Conservation (phyloP, 441 rosid species). For the Codiaeum variegatum region DNA sequence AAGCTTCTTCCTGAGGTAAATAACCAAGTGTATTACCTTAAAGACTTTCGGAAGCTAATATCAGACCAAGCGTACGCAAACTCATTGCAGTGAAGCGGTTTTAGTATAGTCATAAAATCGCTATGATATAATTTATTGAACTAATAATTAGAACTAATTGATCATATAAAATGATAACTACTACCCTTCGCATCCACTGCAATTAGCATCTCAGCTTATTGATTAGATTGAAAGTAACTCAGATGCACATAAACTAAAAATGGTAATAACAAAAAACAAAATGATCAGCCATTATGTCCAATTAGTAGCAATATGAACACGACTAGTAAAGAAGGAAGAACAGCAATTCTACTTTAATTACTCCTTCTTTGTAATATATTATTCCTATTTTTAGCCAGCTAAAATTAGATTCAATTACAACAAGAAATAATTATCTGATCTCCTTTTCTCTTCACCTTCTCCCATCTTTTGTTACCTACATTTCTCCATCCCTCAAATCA, state of each 20-base stretch:
- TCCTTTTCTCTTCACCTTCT: background rate
- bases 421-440: background rate
- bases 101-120: background rate
- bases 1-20: constrained; percentile 2
- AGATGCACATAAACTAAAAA: background rate
- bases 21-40: too few species aligned
- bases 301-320: background rate
- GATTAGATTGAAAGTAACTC: constrained; percentile 5
- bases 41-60: background rate
- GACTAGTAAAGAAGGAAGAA: background rate
- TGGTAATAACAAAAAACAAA: constrained; percentile 4
- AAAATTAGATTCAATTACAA: background rate
- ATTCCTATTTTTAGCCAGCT: background rate
- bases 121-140: background rate
- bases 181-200: background rate
- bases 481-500: constrained; percentile 11
- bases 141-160: background rate
- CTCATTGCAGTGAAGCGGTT: background rate
- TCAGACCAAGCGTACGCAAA: constrained; percentile 4
- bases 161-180: background rate
- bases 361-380: background rate
- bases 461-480: background rate
- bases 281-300: constrained; percentile 1
- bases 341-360: background rate
- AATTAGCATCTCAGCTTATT: background rate